Percentiles rank a stretch among this genome's conserved stretches.
These are phyloP conservation scores for Diaporthe aspalathi DNA, from an alignment of 2,329 filamentous ascomycete genomes.

Conservation along the genomic window DNA sequence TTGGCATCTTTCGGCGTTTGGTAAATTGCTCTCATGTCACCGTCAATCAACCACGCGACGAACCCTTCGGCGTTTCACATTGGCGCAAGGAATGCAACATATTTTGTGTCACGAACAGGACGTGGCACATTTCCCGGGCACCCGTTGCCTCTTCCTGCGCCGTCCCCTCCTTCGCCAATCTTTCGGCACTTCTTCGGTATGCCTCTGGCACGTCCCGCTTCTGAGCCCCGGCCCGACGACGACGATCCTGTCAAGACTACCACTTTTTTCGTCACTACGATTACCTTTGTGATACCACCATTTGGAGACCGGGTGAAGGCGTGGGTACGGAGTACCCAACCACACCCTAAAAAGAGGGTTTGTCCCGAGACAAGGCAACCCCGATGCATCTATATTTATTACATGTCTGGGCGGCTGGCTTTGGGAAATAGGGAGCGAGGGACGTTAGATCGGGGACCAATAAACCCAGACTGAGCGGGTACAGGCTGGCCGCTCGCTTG, in stretches of 20 bases:
- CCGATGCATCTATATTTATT: constrained; percentile 36
- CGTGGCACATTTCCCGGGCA: constrained; percentile 42
- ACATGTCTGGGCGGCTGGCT: constrained; percentile 29
- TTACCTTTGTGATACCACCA: constrained; percentile 41
- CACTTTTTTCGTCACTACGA: constrained; percentile 39
- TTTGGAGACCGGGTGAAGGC: constrained; percentile 28
- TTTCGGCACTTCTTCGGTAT: constrained; percentile 39
- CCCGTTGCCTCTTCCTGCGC: constrained; percentile 49
- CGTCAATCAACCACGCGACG: constrained; percentile 41
- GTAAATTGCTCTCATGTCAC: constrained; percentile 44
- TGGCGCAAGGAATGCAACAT: constrained; percentile 37
- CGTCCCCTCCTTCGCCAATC: constrained; percentile 54
- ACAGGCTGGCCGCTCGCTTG: constrained; percentile 36
- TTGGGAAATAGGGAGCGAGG: constrained; percentile 16
- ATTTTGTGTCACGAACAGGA: constrained; percentile 43
- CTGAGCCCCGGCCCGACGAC: constrained; percentile 26
- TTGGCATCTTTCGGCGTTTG: constrained; percentile 53
- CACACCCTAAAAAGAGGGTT: constrained; percentile 17
- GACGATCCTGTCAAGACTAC: constrained; percentile 29
- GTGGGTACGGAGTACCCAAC: constrained; percentile 28
- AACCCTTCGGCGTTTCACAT: constrained; percentile 36
- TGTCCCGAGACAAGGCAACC: constrained; percentile 30
- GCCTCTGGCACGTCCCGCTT: constrained; percentile 19
- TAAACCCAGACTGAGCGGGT: constrained; percentile 30
- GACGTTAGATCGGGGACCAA: constrained; percentile 20